These are phyloP conservation scores for Lolium multiflorum DNA, from an alignment of 176 grass and related monocot species.

Conservation along the genomic window DNA sequence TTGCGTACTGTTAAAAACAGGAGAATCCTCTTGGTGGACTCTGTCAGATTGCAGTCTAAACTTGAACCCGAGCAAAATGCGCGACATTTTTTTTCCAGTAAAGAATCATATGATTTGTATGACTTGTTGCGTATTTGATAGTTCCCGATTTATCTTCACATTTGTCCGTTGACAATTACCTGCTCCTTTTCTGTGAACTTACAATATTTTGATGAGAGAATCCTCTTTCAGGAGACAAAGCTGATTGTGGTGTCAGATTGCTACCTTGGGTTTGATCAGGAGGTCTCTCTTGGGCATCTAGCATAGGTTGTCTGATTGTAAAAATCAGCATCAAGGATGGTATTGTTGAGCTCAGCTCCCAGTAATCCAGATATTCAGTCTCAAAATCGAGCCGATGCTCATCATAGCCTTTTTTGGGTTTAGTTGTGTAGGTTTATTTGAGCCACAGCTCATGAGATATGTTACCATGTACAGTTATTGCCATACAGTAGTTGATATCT, in stretches of 20 bases:
- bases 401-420: not conserved
- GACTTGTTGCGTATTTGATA: not conserved
- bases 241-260: conserved; percentile 88
- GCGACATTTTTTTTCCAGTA: not conserved
- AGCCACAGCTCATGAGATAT: not conserved
- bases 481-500: not conserved
- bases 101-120: conserved; percentile 7
- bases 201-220: conserved; percentile 33
- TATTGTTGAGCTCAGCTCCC: not conserved
- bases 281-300: conserved; percentile 61
- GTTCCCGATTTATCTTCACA: not conserved
- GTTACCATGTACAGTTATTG: not conserved
- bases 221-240: conserved; percentile 78
- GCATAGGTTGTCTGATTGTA: conserved; percentile 41
- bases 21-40: too few species aligned
- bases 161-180: conserved; percentile 11
- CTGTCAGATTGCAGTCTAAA: conserved; percentile 10
- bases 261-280: conserved; percentile 86
- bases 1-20: conserved; percentile 7
- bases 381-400: not conserved
- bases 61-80: not conserved
- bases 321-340: not conserved
- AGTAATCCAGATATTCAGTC: conserved; percentile 2
- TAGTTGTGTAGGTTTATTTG: not conserved
- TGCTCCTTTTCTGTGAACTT: not conserved